A percentile compares a stretch with the other conserved stretches of the same genome.
These are phyloP conservation scores for Suillus occidentalis DNA, from an alignment of 768 basidiomycete genomes.

Conservation along the genomic window DNA sequence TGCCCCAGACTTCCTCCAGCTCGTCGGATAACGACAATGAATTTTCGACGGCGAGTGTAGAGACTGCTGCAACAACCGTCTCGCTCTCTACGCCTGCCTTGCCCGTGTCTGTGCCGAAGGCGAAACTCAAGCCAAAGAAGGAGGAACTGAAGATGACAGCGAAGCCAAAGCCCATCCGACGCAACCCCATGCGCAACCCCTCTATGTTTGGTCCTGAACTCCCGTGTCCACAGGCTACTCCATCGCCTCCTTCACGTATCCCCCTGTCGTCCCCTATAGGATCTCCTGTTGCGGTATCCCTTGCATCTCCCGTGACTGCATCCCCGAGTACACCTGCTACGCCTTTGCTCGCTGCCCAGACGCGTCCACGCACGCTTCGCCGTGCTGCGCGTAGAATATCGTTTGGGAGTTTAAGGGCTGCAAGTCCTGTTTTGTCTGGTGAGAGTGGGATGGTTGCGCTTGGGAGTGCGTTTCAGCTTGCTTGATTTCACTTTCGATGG, in stretches of 20 bases:
- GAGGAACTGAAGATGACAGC: conserved; percentile 12
- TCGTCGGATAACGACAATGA: conserved; percentile 33
- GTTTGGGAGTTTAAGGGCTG: conserved; percentile 53
- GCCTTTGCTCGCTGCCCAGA: conserved; percentile 7
- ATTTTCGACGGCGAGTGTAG: conserved; percentile 32
- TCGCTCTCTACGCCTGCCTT: conserved; percentile 21
- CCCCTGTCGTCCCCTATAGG: conserved; percentile 27
- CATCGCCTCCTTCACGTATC: conserved; percentile 31
- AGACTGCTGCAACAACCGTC: conserved; percentile 31
- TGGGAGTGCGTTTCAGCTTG: conserved; percentile 74
- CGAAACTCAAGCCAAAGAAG: conserved; percentile 14
- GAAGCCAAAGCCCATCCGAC: conserved; percentile 31
- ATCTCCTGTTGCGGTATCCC: conserved; percentile 7
- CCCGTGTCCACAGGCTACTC: conserved; percentile 43
- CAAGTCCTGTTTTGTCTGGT: conserved; percentile 35
- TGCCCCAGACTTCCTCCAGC: conserved; percentile 27
- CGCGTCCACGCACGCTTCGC: conserved; percentile 29
- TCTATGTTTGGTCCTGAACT: conserved; percentile 70
- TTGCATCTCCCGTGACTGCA: conserved; percentile 12
- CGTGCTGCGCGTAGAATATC: conserved; percentile 58
- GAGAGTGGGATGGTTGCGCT: conserved; percentile 41
- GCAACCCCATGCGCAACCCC: conserved; percentile 58
- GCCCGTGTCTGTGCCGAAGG: conserved; percentile 18
- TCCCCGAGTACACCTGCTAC: conserved; percentile 10
- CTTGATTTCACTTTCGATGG: conserved; percentile 28